Evolutionary conservation across 2,329 filamentous ascomycete species (phyloP), one percentile per base, ranked within the genome.

Genomic region (Arthrobotrys musiformis): DNA sequence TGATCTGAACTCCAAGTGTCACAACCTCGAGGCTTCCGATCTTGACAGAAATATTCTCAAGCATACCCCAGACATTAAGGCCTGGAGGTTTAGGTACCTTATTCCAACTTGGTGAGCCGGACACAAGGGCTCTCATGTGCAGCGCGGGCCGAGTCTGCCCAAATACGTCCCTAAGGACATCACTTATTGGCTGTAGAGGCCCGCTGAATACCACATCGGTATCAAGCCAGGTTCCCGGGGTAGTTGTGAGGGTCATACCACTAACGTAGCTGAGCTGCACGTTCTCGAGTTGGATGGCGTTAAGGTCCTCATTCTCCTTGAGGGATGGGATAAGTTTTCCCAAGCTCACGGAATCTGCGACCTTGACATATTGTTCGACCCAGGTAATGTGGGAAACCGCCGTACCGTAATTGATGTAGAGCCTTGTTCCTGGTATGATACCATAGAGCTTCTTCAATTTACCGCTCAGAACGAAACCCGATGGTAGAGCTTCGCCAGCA

Each of bases 261-360:
- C 26, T 19, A 30, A 62, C 37, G 19, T 62, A 62, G 7, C 37
- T 62, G 1, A 62, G 37, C 9, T 46, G 2, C 8, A 62, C 24
- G 17, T 62, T 62, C n/a, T 62, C 42, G 2, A 62, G 37, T n/a
- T 62, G 58, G 58, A 62, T 62, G 13, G 58, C 58, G 22, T 62
- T 62, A 22, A 62, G 58, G 22, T 62, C 58, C 6, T 62, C 58
- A 11, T 62, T 62, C 2, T 62, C 58, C 13, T 35, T 22, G 5
- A 62, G 15, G 4, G 35, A 46, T 22, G 58, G 58, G 15, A 62
- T 62, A 42, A 62, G 42, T 19, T 62, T 44, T 30, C 58, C 58
- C 37, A 62, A 46, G 24, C 58, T 62, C 58, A 62, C 2, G 13
- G 58, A 44, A 3, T 62, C 58, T 19, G 35, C 37, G 17, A 62